Evolutionary conservation across 2,329 filamentous ascomycete genomes (phyloP), one percentile per base, ranked within the genome.

Genomic region (Furcasterigmium sp.): DNA sequence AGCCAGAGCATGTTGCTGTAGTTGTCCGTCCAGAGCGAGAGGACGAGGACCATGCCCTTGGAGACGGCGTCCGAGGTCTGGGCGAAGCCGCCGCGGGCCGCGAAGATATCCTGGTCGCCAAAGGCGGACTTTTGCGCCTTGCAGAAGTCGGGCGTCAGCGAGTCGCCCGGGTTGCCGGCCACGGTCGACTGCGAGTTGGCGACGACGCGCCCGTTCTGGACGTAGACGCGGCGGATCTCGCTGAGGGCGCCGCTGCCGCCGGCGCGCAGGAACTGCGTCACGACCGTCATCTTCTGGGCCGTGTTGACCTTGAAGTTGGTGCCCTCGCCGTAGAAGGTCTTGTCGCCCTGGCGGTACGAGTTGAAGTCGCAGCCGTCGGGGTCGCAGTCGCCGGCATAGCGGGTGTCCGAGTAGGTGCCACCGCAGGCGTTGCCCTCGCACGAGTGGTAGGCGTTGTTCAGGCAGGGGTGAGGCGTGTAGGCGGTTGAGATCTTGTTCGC

Each of bases 281-380:
- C 76, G 19, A 86, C 79, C 8, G 81, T 85, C 53, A 85, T 61
- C 53, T 76, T 75, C 56, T 70, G 67, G 49, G 61, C 73, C 43
- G 80, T 82, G 58, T 84, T 75, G 52, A 86, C 65, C 40, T 66
- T 80, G 58, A 68, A 69, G 49, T 70, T 70, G 1, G 72, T 63
- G 40, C 63, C 64, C n/a, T 51, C 54, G 41, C 82, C 83, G 66
- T 78, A 85, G 70, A 84, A 86, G 60, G 63, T 65, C 46, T 67
- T 68, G 63, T 80, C 73, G 48, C 82, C 83, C 70, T 78, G 70
- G 58, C 82, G 81, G 75, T 77, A 86, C 30, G 73, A 59, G 73
- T 85, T 84, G 73, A 82, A 85, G 60, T 85, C 82, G 55, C 83
- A 86, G 32, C 82, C 82, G 55, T 84, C 80, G 48, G 80, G 78